Base-by-base conservation (phyloP, 2,329 filamentous ascomycete species). In the Botryosphaeria dothidea region DNA sequence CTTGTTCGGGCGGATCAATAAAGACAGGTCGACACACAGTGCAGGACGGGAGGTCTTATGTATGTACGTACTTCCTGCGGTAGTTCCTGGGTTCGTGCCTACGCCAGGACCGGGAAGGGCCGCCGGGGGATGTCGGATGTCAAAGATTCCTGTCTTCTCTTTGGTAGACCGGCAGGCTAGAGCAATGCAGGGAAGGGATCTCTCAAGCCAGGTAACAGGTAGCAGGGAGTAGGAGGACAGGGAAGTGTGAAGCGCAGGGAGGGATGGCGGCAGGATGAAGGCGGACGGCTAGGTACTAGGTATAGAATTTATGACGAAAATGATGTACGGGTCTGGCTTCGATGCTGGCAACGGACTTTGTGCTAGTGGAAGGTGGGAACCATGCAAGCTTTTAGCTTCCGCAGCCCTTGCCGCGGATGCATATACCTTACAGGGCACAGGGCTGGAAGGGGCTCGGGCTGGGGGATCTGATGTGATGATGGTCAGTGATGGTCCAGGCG, bases 311-410 rank as follows among this genome's bases (percentile, higher is more conserved):
- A 58, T 58, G 54, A 58, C 54, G 54, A 58, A 58, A 31, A 58
- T 43, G 36, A 31, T 58, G 54, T 58, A 43, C 43, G 54, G 38
- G 38, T 41, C 54, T 58, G 36, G 54, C 36, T 25, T 41, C 21
- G 46, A 62, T 52, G 58, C 41, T 61, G 57, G 27, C 25, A 34
- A 61, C 51, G 58, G 58, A 29, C 52, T 56, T 56, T 56, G 52
- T 56, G 52, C 54, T 58, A 58, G 54, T 36, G 36, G 54, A n/a
- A 43, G 27, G 54, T 43, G 36, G 60, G 60, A 62, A 62, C 46
- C 48, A 62, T 62, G 60, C 60, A 62, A 62, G 60, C 48, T 52
- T 62, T 52, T 51, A 62, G 60, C 60, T 62, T 51, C 60, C 60
- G 23, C 60, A 62, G 46, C 60, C 60, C 60, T 62, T 62, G 60